Evolutionary conservation across 768 basidiomycete species (phyloP).

Genomic region (Coprinopsis strossmayeri): DNA sequence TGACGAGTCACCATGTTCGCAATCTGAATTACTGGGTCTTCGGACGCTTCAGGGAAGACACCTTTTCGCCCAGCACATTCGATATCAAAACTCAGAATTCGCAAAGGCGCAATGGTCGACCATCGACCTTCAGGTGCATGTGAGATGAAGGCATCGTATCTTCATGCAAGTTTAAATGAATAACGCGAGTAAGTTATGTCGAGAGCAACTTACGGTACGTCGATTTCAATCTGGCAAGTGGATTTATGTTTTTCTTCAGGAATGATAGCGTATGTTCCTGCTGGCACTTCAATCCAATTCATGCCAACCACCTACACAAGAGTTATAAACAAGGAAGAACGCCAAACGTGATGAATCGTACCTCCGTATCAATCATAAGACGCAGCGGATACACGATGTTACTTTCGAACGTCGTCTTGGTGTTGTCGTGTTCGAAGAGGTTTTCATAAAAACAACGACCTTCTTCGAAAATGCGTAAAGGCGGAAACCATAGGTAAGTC

Average conservation of each 20-base stretch:
- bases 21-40: conserved; percentile 96
- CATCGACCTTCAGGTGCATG: conserved; percentile 89
- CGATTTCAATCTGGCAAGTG: conserved; percentile 85
- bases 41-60: conserved; percentile 86
- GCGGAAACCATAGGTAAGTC: conserved; percentile 15
- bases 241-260: conserved; percentile 55
- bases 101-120: conserved; percentile 87
- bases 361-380: conserved; percentile 98
- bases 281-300: conserved; percentile 97
- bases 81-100: conserved; percentile 97
- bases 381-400: conserved; percentile 88
- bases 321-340: not conserved
- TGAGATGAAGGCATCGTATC: conserved; percentile 83
- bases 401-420: conserved; percentile 77
- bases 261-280: conserved; percentile 71
- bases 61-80: conserved; percentile 98
- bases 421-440: conserved; percentile 40
- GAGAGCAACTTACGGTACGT: conserved; percentile 47
- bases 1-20: conserved; percentile 99
- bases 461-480: conserved; percentile 61
- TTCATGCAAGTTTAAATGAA: conserved; percentile 21
- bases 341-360: conserved; percentile 24
- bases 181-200: not conserved
- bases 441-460: conserved; percentile 65
- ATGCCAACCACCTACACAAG: conserved; percentile 74